Base-by-base conservation (phyloP, 2,329 filamentous ascomycete species). In the Ophidiomyces ophidiicola region DNA sequence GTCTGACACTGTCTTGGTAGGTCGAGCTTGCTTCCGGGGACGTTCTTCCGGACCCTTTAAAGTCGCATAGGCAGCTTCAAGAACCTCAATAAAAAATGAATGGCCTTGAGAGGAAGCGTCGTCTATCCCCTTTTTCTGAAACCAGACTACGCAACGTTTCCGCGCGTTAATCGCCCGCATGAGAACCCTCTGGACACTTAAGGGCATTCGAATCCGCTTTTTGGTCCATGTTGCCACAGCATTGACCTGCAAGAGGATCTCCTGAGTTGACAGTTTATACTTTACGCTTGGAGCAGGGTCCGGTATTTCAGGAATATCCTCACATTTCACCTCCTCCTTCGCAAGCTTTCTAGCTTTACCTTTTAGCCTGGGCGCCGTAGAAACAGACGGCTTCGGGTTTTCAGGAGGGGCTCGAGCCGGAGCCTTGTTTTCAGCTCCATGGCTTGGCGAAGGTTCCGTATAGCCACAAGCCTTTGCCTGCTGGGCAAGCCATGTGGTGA, bases 81-180 rank as follows among this genome's bases (percentile, higher is more conserved):
- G 30, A 14, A 39, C 37, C 5, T 39, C 18, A 24, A 39, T 39
- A 20, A 39, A 39, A 19, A 23, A 32, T 14, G 18, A 20, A 26
- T 39, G 37, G 3, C 37, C 37, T 17, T 33, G 28, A 11, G 18
- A 14, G 14, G 28, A 10, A 7, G 4, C 11, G 18, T 45, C 37
- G 3, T 40, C 18, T 5, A 29, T 19, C 7, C 36, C 37, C 10
- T 23, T 37, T 24, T 25, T 26, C 24, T 34, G n/a, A 25, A 45
- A 46, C 43, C 43, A 45, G 24, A 36, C 32, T 14, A 36, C 35
- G 26, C 39, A 46, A 18, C 45, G 24, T 28, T 41, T 37, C n/a
- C 45, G 34, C 24, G 45, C 43, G 3, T 32, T 8, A 19, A 46
- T 46, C 6, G 39, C 45, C 12, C 39, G 35, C 21, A 11, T 6